A percentile compares a stretch with the other conserved stretches of the same genome.
Conservation (phyloP, 495 filamentous ascomycete genomes). For the Xylaria palmicola region DNA sequence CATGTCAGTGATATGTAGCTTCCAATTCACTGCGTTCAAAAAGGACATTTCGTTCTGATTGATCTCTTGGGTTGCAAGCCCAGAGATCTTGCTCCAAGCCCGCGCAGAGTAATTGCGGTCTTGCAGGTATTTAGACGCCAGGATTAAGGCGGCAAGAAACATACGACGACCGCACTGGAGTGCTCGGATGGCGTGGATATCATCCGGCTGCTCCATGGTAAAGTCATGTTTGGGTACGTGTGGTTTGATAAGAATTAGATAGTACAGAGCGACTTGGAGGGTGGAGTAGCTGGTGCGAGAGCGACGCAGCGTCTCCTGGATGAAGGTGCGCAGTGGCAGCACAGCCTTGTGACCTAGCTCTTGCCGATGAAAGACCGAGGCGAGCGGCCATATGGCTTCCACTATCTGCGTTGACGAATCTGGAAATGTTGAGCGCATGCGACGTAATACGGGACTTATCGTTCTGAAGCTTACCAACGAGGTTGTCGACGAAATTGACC, state of each 20-base stretch:
- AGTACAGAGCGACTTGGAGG: conserved; percentile 93
- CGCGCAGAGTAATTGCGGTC: conserved; percentile 96
- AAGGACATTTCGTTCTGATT: conserved; percentile 97
- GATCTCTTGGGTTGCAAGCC: conserved; percentile 84
- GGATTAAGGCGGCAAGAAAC: conserved; percentile 90
- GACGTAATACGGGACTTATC: conserved; percentile 17
- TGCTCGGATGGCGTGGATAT: conserved; percentile 70
- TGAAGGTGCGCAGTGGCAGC: conserved; percentile 88
- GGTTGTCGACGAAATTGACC: conserved; percentile 92
- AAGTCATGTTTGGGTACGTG: conserved; percentile 81
- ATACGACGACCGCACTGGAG: conserved; percentile 96
- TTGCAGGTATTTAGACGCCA: conserved; percentile 96
- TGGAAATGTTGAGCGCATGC: conserved; percentile 47
- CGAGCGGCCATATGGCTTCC: conserved; percentile 93
- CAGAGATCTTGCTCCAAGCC: conserved; percentile 98
- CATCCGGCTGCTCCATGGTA: conserved; percentile 81
- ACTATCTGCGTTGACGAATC: conserved; percentile 97
- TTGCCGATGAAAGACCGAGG: conserved; percentile 57
- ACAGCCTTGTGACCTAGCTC: conserved; percentile 65
- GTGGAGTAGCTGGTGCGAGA: conserved; percentile 97
- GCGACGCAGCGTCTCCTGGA: conserved; percentile 92
- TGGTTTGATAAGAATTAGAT: conserved; percentile 88
- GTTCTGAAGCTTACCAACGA: conserved; percentile 81
- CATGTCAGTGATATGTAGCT: conserved; percentile 84
- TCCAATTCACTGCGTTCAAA: conserved; percentile 86